Base-by-base conservation (phyloP, 805 yeast genomes). In the Yamadazyma phyllophila region DNA sequence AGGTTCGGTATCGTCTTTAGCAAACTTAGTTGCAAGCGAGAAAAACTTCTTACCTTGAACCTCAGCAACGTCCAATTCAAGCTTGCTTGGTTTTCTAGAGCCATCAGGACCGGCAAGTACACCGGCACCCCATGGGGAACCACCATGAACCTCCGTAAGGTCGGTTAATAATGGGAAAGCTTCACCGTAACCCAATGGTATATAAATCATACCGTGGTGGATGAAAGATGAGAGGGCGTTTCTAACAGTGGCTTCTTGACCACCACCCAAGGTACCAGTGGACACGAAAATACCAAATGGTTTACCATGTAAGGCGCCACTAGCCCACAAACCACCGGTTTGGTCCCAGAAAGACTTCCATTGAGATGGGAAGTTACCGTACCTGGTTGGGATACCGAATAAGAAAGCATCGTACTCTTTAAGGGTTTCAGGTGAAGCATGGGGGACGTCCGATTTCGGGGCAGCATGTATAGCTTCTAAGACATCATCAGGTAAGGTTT, bases 121-220 rank as follows among this genome's bases (percentile, higher is more conserved):
- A 55, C 96, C 96, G 29, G 96, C 85, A 63, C 96, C 96, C 89
- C 90, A 88, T 38, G 96, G 80, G 16, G 90, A 78, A 45, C 86
- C 87, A 53, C 96, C 96, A 61, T 85, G 95, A 41, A 80, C 74
- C 68, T 85, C 89, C 2, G 74, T 78, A 36, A 83, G 58, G 65
- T 73, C 74, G 36, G 85, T 66, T 52, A 83, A 58, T 54, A 48
- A 40, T 41, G 55, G 52, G 48, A 47, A 47, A 10, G 54, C 54
- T 46, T 51, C 54, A 41, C 54, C 77, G 69, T 82, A 88, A 50
- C 96, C 96, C 54, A 88, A 73, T 47, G 96, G 96, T 35, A 88
- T 80, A 62, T 63, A 88, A 47, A 83, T 75, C 68, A 88, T 76
- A 54, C 96, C 96, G 56, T 88, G 95, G 63, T 88, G 95, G 41